Evolutionary conservation across 495 filamentous ascomycete species (phyloP), one percentile per base, ranked within the genome.

Genomic region (Penicillium cosmopolitanum): DNA sequence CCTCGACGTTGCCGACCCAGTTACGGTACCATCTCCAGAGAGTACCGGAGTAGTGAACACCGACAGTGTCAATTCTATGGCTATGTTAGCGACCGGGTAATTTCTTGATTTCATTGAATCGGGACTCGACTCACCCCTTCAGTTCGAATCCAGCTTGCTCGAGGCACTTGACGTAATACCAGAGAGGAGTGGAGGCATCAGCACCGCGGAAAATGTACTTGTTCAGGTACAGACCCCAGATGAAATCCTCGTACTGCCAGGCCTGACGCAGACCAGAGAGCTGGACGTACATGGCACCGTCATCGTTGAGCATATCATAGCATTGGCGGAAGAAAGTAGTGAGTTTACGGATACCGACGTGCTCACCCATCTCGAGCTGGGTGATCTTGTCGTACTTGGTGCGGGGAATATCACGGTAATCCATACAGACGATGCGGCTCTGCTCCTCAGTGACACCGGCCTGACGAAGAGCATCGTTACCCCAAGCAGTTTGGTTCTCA

Each of bases 211-310:
- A 96, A 66, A 96, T 79, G 72, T 94, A 92, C 78, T 93, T 94
- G 81, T 94, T 96, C 90, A 96, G 89, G 78, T 91, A 96, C 55
- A 94, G 74, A 58, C 91, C 91, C 90, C 90, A 93, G 72, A 90
- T 85, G 47, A 93, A 80, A 74, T 93, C 91, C 80, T 96, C 91
- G 63, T 91, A 96, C 74, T 96, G 91, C 91, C 91, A 96, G 48
- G 74, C 68, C 79, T 91, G 89, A 64, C 91, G 81, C 40, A 96
- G 74, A 67, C 91, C 91, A 64, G 91, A 90, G 61, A 92, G 87
- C 76, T 96, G 91, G 42, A 96, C 76, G 77, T 90, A 93, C 75
- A 93, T 91, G 52, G 85, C 78, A 62, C 91, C 91, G 62, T 96
- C 91, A 64, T 96, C 91, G 50, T 93, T 85, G 18, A 96, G 84